Conservation (phyloP, 768 basidiomycete genomes). For the Boletus tylopilopsis region DNA sequence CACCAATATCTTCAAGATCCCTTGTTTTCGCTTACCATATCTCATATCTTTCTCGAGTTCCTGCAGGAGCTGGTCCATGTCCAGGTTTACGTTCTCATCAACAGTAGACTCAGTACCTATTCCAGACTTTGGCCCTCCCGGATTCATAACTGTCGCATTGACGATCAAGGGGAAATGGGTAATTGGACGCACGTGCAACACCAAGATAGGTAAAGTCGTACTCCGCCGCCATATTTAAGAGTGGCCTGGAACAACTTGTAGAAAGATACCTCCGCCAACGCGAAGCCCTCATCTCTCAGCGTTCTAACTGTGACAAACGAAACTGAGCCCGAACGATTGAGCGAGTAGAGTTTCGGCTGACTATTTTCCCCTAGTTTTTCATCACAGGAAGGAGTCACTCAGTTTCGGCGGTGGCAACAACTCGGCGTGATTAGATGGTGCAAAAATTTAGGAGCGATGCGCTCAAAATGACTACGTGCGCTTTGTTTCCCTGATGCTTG, state of each 20-base stretch:
- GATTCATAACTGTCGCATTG: not conserved
- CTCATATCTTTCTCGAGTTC: not conserved
- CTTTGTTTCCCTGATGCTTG: not conserved
- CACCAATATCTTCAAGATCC: slow-evolving; percentile 3
- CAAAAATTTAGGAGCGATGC: not conserved
- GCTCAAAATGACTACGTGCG: not conserved
- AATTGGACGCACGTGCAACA: not conserved
- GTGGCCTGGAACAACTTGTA: not conserved
- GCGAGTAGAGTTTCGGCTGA: not conserved
- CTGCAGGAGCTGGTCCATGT: slow-evolving; percentile 4
- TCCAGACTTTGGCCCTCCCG: not conserved
- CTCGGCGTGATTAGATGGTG: not conserved
- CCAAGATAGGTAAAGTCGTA: slow-evolving; percentile 2
- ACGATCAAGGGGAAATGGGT: not conserved
- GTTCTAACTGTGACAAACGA: not conserved
- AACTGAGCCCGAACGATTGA: not conserved
- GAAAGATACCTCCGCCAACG: not conserved
- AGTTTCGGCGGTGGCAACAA: slow-evolving; percentile 1
- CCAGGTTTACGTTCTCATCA: not conserved
- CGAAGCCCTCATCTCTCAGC: not conserved
- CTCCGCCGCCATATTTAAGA: not conserved
- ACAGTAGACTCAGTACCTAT: not conserved
- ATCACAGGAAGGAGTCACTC: not conserved
- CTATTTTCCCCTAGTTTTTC: not conserved
- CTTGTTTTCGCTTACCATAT: not conserved